Evolutionary conservation across 2,329 filamentous ascomycete genomes (phyloP).

Genomic region (Claviceps pusilla): DNA sequence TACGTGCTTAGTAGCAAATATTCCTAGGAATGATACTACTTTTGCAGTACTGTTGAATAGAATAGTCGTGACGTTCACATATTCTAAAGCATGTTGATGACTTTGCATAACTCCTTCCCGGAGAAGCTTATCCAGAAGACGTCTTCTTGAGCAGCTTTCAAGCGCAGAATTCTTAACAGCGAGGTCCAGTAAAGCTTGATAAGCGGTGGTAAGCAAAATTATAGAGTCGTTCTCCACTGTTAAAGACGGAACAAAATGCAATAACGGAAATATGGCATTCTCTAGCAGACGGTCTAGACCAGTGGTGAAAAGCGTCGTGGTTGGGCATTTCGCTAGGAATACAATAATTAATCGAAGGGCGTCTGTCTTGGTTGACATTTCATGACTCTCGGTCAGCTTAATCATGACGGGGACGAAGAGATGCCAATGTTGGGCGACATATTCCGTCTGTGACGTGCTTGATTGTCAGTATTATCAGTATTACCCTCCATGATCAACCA

Average conservation of each 20-base stretch:
- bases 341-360: conserved; percentile 39
- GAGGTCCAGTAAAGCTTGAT: conserved; percentile 50
- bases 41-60: conserved; percentile 35
- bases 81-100: conserved; percentile 42
- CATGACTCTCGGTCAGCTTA: conserved; percentile 50
- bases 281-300: conserved; percentile 55
- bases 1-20: conserved; percentile 52
- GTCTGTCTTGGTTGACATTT: conserved; percentile 33
- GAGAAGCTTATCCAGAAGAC: conserved; percentile 38
- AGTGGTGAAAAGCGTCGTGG: conserved; percentile 39
- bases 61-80: conserved; percentile 40
- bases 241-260: conserved; percentile 62
- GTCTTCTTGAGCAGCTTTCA: conserved; percentile 14
- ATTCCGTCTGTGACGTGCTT: conserved; percentile 1
- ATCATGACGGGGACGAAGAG: conserved; percentile 56
- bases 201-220: conserved; percentile 47
- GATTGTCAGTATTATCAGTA: neutral
- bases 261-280: conserved; percentile 52
- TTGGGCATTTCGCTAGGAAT: conserved; percentile 41
- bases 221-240: conserved; percentile 61
- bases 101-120: conserved; percentile 40
- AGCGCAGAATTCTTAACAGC: conserved; percentile 16
- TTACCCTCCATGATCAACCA: neutral
- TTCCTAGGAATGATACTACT: conserved; percentile 41
- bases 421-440: conserved; percentile 39